Conservation (phyloP, 129 eudicot species). For the Oenanthe sinensis region DNA sequence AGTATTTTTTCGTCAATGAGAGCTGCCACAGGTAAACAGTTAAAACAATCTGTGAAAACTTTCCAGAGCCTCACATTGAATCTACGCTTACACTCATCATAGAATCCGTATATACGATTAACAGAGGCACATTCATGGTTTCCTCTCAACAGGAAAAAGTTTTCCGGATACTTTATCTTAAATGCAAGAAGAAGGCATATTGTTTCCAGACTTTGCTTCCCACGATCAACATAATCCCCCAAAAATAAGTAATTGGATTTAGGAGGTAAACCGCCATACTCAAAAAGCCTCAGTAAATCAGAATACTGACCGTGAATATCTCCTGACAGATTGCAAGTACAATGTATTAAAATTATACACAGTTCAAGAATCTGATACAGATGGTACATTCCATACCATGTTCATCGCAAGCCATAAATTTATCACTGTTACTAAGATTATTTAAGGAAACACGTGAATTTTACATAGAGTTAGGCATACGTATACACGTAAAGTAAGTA, state of each 20-base stretch:
- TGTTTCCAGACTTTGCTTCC: constrained; percentile 57
- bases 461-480: neutral
- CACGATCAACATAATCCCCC: constrained; percentile 69
- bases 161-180: constrained; percentile 50
- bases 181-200: constrained; percentile 62
- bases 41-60: constrained; percentile 47
- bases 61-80: constrained; percentile 59
- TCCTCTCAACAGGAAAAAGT: constrained; percentile 52
- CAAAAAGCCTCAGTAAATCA: constrained; percentile 12
- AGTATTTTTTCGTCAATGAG: constrained; percentile 65
- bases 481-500: neutral
- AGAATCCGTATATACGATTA: constrained; percentile 56
- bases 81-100: constrained; percentile 61
- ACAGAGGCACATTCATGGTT: constrained; percentile 69
- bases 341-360: neutral
- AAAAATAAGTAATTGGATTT: constrained; percentile 62
- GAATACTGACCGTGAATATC: constrained; percentile 18
- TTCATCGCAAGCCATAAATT: neutral
- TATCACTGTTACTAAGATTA: neutral
- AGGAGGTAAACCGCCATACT: constrained; percentile 70
- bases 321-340: constrained; percentile 24
- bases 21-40: constrained; percentile 74
- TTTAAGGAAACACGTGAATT: neutral
- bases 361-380: neutral
- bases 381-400: neutral